These are phyloP conservation scores for Phytophthora fragariae DNA, from an alignment of 352 stramenopile species.

Conservation along the genomic window DNA sequence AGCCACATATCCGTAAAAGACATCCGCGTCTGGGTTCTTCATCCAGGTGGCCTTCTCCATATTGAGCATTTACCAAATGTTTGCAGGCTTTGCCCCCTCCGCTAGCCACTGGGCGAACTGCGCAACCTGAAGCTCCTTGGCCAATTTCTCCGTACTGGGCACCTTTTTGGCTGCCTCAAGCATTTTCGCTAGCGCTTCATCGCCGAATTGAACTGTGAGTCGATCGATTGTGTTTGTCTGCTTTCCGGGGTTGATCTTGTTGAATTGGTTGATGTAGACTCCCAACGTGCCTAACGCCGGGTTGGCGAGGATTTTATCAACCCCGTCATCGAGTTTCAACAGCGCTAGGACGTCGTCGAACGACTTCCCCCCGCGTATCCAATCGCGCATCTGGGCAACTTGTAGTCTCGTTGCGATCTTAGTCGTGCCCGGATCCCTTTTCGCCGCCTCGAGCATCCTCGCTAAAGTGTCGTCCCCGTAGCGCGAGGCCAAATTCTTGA, in stretches of 20 bases:
- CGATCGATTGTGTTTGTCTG: conserved; percentile 1
- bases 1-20: conserved; percentile 5
- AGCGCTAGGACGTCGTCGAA: background rate
- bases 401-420: conserved; percentile 10
- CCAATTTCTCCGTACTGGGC: conserved; percentile 3
- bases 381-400: background rate
- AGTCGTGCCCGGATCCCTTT: background rate
- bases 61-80: conserved; percentile 15
- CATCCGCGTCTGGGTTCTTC: background rate
- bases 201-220: background rate
- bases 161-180: conserved; percentile 12
- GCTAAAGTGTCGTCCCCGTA: background rate
- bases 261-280: background rate
- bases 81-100: background rate
- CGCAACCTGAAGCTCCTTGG: conserved; percentile 8
- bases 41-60: conserved; percentile 13
- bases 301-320: background rate
- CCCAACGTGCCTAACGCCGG: background rate
- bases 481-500: background rate
- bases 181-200: conserved; percentile 8
- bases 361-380: background rate
- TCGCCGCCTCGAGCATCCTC: conserved; percentile 16
- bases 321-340: background rate
- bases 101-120: conserved; percentile 11
- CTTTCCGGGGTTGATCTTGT: background rate